Percentiles rank a stretch among this genome's conserved stretches.
These are phyloP conservation scores for Herpetomonas muscarum DNA, from an alignment of 208 protist species.

Conservation along the genomic window DNA sequence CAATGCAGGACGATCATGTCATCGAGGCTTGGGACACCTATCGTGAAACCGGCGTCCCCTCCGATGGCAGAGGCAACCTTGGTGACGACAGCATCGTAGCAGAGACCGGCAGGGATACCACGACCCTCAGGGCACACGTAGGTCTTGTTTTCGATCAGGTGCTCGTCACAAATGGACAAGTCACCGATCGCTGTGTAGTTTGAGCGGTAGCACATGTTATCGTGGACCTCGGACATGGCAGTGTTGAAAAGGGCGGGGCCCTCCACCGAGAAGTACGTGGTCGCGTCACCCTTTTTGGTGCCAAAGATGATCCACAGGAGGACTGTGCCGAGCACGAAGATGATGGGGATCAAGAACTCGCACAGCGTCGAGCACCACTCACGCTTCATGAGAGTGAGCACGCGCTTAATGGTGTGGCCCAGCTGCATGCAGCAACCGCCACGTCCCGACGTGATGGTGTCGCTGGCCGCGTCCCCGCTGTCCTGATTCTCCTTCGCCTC, in stretches of 20 bases:
- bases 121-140: constrained; percentile 20
- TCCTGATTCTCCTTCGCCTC: not conserved
- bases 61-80: not conserved
- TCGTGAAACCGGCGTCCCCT: constrained; percentile 4
- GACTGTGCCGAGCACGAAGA: constrained; percentile 52
- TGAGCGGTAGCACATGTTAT: constrained; percentile 9
- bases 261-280: constrained; percentile 8
- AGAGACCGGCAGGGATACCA: constrained; percentile 23
- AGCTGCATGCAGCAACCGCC: constrained; percentile 40
- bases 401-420: constrained; percentile 38
- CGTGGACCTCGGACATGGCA: constrained; percentile 6
- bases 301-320: constrained; percentile 38
- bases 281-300: not conserved
- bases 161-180: not conserved
- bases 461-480: not conserved
- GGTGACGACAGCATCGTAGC: constrained; percentile 12
- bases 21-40: constrained; percentile 31
- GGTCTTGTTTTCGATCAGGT: not conserved
- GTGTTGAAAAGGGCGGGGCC: constrained; percentile 7
- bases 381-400: constrained; percentile 40
- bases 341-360: constrained; percentile 56
- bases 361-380: constrained; percentile 33
- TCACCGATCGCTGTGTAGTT: not conserved
- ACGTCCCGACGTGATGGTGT: not conserved
- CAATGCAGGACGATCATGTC: constrained; percentile 49